Percentiles rank a stretch among this genome's conserved stretches.
Evolutionary conservation across 441 rosid species (phyloP).

Genomic region (Populus trichocarpa): DNA sequence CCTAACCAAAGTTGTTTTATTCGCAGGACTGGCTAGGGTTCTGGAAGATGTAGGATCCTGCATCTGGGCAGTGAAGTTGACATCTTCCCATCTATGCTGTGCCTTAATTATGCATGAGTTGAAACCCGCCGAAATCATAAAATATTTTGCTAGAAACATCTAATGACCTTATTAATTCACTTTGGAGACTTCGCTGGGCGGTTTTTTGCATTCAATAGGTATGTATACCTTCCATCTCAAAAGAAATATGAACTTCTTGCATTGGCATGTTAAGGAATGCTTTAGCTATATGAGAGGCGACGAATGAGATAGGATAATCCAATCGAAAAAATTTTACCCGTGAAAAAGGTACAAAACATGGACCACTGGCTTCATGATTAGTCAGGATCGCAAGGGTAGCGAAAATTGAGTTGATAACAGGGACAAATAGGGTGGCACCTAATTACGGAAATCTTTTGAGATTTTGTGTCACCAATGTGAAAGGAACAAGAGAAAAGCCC

Average conservation of each 20-base stretch:
- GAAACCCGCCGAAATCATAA: slow-evolving; percentile 19
- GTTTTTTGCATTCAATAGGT: neutral
- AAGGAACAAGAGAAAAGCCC: slow-evolving; percentile 41
- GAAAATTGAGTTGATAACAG: slow-evolving; percentile 25
- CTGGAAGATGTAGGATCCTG: slow-evolving; percentile 13
- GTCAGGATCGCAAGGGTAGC: slow-evolving; percentile 31
- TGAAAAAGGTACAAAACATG: slow-evolving; percentile 15
- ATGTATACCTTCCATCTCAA: neutral
- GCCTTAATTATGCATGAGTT: slow-evolving; percentile 6
- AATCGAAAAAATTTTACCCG: neutral
- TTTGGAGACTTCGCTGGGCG: neutral
- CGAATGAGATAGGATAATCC: slow-evolving; percentile 16
- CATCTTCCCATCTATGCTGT: slow-evolving; percentile 12
- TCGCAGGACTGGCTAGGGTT: slow-evolving; percentile 18
- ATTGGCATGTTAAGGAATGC: slow-evolving; percentile 13
- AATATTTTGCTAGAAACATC: slow-evolving; percentile 10
- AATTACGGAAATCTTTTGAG: slow-evolving; percentile 56
- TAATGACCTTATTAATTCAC: neutral
- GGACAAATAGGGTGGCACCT: slow-evolving; percentile 60
- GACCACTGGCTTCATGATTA: slow-evolving; percentile 28
- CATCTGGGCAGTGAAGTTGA: slow-evolving; percentile 10
- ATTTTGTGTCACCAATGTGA: slow-evolving; percentile 40
- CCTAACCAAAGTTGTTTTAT: slow-evolving; percentile 30
- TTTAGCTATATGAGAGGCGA: neutral
- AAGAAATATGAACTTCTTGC: neutral